Evolutionary conservation across 257 asterid genomes (phyloP), one percentile per base, ranked within the genome.

Genomic region (Primulina eburnea): DNA sequence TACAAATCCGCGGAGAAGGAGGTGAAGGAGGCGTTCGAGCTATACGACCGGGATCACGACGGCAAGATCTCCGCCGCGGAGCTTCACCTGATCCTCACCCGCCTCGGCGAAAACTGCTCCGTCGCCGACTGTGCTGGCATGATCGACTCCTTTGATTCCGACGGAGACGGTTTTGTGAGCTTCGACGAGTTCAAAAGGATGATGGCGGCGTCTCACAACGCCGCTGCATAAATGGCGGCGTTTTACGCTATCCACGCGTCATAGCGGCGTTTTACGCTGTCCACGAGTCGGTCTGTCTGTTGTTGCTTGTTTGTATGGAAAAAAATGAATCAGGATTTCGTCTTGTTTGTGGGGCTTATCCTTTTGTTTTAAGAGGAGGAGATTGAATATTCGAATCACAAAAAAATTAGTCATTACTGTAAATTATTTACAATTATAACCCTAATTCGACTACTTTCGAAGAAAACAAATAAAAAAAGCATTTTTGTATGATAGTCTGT

Each of bases 31-130:
- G 98, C 98, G 3, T 92, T 92, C 78, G 84, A 89, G 33, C 73
- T 84, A 68, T 93, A 93, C 84, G 98, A 93, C 67, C 87, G 81
- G 88, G 94, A 93, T 68, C 81, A 71, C 69, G 81, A 93, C 82
- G 98, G 97, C 17, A 73, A 75, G 82, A 93, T 90, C 82, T 88
- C 97, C 2, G 85, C 76, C 52, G 65, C 61, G 20, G 98, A 93
- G 87, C 89, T 90, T 68, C 96, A 90, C 78, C 72, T 70, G 83
- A 82, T 90, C 78, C 81, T 93, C 61, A 83, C 81, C 50, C 95
- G 88, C 61, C 85, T 90, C 37, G 98, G 97, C 2, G 92, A 90
- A 78, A 60, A 43, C 57, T 88, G 92, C 80, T 70, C 95, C 64
- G 78, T 77, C 30, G 67, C 67, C 16, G 96, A 87, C 26, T 92